Percentiles rank a stretch among this genome's conserved stretches.
phyloP scores from a whole-genome alignment of 257 asterid genomes.

The Fraxinus excelsior region DNA sequence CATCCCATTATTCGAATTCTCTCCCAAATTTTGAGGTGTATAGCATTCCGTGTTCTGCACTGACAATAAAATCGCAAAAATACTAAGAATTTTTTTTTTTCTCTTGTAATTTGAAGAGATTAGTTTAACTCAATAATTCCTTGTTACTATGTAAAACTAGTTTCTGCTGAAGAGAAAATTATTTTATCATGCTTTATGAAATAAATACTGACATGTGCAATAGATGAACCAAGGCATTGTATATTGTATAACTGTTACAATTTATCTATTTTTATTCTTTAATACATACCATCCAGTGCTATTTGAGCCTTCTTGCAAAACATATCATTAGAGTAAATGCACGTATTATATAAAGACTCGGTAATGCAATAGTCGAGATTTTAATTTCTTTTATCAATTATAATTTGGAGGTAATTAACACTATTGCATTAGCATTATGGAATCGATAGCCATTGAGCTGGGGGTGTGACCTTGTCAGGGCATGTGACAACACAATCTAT shows the following conservation, averaged over 20 bases:
- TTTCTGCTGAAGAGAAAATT: too few relatives aligned
- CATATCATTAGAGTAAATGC: not conserved
- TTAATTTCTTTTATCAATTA: too few relatives aligned
- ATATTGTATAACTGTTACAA: not conserved
- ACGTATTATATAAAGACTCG: not conserved
- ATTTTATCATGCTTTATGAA: too few relatives aligned
- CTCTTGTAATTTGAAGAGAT: constrained; percentile 3
- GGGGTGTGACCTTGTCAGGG: not conserved
- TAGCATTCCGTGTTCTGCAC: constrained; percentile 28
- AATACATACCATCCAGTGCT: not conserved
- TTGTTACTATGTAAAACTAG: constrained; percentile 11
- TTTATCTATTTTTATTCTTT: not conserved
- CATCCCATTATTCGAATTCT: constrained; percentile 17
- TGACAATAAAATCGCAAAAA: constrained; percentile 30
- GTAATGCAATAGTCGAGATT: not conserved
- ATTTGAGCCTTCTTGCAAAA: not conserved
- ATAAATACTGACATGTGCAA: not conserved
- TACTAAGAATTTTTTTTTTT: constrained; percentile 7
- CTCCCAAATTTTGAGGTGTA: constrained; percentile 27
- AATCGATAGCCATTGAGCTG: not conserved
- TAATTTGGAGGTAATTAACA: not conserved
- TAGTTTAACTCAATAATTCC: not conserved
- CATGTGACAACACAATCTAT: not conserved
- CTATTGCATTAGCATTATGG: too few relatives aligned
- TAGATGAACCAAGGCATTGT: not conserved